Evolutionary conservation across 257 asterid species (phyloP), one percentile per base, ranked within the genome.

Genomic region (Jacaranda mimosifolia): DNA sequence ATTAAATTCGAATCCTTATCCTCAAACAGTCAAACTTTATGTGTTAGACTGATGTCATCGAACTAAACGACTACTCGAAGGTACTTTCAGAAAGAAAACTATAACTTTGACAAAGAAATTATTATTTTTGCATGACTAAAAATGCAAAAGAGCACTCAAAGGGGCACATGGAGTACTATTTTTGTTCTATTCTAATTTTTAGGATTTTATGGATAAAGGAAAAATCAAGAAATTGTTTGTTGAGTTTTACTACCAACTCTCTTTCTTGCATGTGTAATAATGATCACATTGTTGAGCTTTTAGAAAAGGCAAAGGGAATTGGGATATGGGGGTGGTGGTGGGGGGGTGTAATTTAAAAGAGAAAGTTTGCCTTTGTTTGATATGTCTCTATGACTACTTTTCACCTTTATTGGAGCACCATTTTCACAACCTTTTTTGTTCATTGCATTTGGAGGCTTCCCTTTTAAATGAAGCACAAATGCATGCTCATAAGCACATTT

Each of bases 321-420:
- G 64, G 64, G 40, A 10, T 21, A 32, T 35, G 39, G 64, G 62
- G 32, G 3, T 7, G 11, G 53, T 43, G 17, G 63, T 7, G 72
- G 56, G 73, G 58, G 68, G 43, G 70, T 21, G 72, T 66, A 58
- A 76, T 65, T 62, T 49, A 71, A 81, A 67, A 73, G 26, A 64
- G 75, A 85, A 85, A 85, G 86, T 52, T 79, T 65, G 80, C 86
- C 78, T 84, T 85, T 83, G 88, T 81, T 68, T 63, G 79, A 75
- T 79, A 1, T 72, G 72, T 77, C 57, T 11, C 11, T 71, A 21
- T 56, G 71, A 75, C 56, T 62, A 39, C 82, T 82, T 69, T 69
- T 69, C 15, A 56, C 68, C 68, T 64, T 72, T 51, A 48, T 59
- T 67, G 32, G 32, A 56, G n/a, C 74, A 55, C 77, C 26, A 49